phyloP scores from a whole-genome alignment of 805 yeast species.

The Priceomyces carsonii region DNA sequence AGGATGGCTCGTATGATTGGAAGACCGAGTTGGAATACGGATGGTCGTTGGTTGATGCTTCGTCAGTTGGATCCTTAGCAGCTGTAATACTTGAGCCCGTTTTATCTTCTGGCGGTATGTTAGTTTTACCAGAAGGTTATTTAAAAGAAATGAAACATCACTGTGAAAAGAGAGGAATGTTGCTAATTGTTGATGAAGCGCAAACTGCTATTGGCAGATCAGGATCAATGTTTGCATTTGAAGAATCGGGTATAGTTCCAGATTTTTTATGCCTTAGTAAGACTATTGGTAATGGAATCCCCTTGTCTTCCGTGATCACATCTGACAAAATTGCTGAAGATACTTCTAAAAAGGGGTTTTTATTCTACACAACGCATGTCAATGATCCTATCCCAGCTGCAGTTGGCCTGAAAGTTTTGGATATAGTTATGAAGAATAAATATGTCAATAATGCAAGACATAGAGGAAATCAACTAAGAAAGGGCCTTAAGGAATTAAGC shows the following conservation, averaged over 20 bases:
- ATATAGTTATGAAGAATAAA: conserved; percentile 23
- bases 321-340: conserved; percentile 31
- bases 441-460: conserved; percentile 43
- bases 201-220: conserved; percentile 58
- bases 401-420: conserved; percentile 47
- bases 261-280: conserved; percentile 52
- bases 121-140: conserved; percentile 36
- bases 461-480: conserved; percentile 44
- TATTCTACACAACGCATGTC: conserved; percentile 28
- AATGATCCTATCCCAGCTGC: conserved; percentile 18
- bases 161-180: conserved; percentile 52
- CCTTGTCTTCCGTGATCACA: conserved; percentile 47
- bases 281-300: conserved; percentile 49
- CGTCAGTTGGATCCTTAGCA: no score
- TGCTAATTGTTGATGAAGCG: conserved; percentile 54
- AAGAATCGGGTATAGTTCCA: conserved; percentile 45
- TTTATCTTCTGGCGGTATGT: conserved; percentile 46
- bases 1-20: no score
- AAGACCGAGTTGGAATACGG: conserved; percentile 40
- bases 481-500: conserved; percentile 32
- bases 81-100: conserved; percentile 52
- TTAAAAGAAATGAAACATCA: conserved; percentile 46
- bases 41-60: conserved; percentile 44
- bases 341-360: conserved; percentile 17
- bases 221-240: conserved; percentile 51